Evolutionary conservation across 176 grass and related monocot species (phyloP).

Genomic region (Oryza punctata): DNA sequence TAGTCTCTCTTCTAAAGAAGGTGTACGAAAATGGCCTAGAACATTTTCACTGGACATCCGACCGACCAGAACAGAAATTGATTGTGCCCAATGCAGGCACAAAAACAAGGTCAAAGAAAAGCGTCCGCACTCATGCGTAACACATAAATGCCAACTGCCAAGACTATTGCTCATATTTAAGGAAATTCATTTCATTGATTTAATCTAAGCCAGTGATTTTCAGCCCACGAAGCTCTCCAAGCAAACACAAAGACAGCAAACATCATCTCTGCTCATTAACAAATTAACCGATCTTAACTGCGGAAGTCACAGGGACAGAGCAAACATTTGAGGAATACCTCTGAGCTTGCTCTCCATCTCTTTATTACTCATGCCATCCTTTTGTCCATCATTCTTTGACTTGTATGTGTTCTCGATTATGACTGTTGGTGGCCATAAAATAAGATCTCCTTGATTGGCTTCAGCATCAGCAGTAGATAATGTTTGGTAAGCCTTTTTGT

Average conservation of each 20-base stretch:
- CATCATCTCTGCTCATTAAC: constrained; percentile 26
- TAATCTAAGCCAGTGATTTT: constrained; percentile 25
- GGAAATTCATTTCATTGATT: constrained; percentile 20
- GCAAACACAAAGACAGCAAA: constrained; percentile 25
- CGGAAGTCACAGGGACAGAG: constrained; percentile 36
- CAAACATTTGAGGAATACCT: constrained; percentile 62
- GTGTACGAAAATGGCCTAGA: neutral
- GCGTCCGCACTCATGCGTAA: neutral
- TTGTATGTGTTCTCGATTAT: constrained; percentile 86
- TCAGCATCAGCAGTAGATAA: constrained; percentile 72
- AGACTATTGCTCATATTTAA: neutral
- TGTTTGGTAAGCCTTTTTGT: constrained; percentile 70
- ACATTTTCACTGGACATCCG: constrained; percentile 3
- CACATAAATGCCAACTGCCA: neutral
- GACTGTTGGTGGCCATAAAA: constrained; percentile 90
- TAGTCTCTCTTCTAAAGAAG: neutral
- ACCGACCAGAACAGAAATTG: neutral
- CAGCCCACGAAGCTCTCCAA: neutral
- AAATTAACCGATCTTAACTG: constrained; percentile 33
- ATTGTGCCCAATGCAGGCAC: neutral
- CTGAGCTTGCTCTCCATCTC: constrained; percentile 91
- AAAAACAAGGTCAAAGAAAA: neutral
- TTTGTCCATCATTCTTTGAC: constrained; percentile 56
- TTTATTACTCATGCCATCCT: constrained; percentile 68
- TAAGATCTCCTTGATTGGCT: constrained; percentile 83